Evolutionary conservation across 768 basidiomycete species (phyloP).

Genomic region (Tulasnella sp.): DNA sequence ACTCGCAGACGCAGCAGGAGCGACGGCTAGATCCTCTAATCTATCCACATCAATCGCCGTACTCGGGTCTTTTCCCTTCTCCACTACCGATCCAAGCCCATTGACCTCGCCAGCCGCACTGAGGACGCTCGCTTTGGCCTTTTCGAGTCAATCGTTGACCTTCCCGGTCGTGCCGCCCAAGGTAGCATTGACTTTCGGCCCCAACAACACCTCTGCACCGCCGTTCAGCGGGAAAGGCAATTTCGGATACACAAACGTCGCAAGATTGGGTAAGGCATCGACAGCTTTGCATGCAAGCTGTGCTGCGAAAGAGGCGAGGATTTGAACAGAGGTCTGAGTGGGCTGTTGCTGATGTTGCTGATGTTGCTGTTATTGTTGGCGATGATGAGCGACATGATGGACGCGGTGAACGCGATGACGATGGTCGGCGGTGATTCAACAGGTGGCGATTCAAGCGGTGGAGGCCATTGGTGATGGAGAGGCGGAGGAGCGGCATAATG

Average conservation of each 20-base stretch:
- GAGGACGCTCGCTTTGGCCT: not conserved
- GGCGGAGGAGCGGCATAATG: not conserved
- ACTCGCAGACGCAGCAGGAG: too few relatives aligned
- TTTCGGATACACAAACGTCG: conserved; percentile 18
- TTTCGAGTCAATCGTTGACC: not conserved
- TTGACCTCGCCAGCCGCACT: too few relatives aligned
- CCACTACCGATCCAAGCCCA: not conserved
- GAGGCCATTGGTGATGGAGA: not conserved
- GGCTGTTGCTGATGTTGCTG: not conserved
- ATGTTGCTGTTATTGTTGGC: not conserved
- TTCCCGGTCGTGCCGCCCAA: not conserved
- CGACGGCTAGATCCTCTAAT: not conserved
- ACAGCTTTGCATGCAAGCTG: not conserved
- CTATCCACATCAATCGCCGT: not conserved
- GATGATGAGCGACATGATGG: not conserved
- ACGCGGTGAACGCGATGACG: conserved; percentile 5
- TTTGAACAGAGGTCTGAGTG: conserved; percentile 3
- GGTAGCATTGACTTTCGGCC: not conserved
- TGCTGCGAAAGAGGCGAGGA: conserved; percentile 7
- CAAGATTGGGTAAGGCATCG: conserved; percentile 6
- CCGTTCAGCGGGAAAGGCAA: conserved; percentile 10
- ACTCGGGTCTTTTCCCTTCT: not conserved
- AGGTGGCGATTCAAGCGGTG: too few relatives aligned
- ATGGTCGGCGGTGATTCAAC: not conserved
- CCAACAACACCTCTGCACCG: conserved; percentile 8